Evolutionary conservation across 306 rosid genomes (phyloP).

Genomic region (Prunus mira): DNA sequence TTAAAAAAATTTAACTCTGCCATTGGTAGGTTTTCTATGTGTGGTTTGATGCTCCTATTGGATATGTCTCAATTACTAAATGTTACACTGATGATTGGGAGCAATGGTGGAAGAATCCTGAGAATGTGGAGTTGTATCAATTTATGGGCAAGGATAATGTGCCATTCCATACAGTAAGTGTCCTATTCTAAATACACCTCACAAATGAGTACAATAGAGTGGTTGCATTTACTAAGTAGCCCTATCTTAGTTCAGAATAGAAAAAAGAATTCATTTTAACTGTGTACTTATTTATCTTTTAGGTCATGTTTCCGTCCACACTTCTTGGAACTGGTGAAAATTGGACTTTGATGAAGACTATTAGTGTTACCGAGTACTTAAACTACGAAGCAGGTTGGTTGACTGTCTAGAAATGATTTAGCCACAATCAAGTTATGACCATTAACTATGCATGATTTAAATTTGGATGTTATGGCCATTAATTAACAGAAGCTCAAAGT

Average conservation of each 20-base stretch:
- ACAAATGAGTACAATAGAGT: neutral
- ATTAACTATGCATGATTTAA: neutral
- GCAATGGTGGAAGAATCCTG: constrained; percentile 97
- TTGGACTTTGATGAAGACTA: constrained; percentile 97
- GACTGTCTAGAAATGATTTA: neutral
- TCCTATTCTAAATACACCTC: neutral
- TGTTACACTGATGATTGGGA: constrained; percentile 93
- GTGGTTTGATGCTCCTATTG: constrained; percentile 98
- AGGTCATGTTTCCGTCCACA: constrained; percentile 98
- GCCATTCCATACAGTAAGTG: constrained; percentile 94
- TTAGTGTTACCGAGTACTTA: constrained; percentile 94
- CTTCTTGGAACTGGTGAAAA: constrained; percentile 84
- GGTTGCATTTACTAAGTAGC: neutral
- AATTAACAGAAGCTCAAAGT: neutral
- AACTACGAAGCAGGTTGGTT: constrained; percentile 85
- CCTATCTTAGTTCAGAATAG: neutral
- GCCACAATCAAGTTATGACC: neutral
- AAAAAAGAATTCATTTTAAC: neutral
- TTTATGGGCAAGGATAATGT: constrained; percentile 99
- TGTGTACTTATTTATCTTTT: constrained; percentile 11
- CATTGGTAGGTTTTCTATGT: constrained; percentile 83
- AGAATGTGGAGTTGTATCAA: constrained; percentile 88
- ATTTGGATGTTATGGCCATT: neutral
- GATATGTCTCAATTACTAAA: constrained; percentile 86
- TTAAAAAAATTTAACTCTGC: neutral